Evolutionary conservation across 2,329 filamentous ascomycete species (phyloP), one percentile per base, ranked within the genome.

Genomic region (Pseudocercospora pini-densiflorae): DNA sequence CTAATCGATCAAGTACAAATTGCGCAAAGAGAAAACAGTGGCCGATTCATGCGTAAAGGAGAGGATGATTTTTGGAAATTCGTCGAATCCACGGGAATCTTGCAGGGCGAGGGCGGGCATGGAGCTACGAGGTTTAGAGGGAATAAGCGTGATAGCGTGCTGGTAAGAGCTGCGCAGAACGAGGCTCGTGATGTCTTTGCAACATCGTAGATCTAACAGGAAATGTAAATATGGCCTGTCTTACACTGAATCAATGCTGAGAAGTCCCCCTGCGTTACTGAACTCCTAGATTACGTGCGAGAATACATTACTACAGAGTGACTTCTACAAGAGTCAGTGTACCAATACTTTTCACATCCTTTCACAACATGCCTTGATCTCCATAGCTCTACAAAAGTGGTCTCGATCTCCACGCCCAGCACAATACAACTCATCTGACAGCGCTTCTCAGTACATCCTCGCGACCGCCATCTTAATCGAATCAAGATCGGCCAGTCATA

Each of bases 1-100:
- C 67, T 83, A 23, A 79, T 83, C 5, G 65, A 68, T 14, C 65
- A 70, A 2, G 63, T 68, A 10, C 63, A 61, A 16, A 55, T 54
- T n/a, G 61, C 49, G 36, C 53, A 68, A 53, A 62, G 61, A 43
- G 63, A 65, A 3, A 54, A 58, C 23, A 36, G 57, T 12, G 59
- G 66, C 23, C 61, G 55, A 12, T 65, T 61, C 16, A 29, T 45
- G 10, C 47, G 53, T 24, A 43, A 45, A 43, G 62, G 61, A 1
- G 62, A 70, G 62, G 40, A 47, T 27, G 40, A 63, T 7, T 72
- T 72, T 31, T 72, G 67, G 67, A 58, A 65, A 9, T 70, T 66
- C 55, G 61, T 72, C 40, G 33, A 67, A 9, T 47, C 58, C 43
- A 68, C 68, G 2, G 67, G 67, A 0, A 45, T 72, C 14, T 57